Evolutionary conservation across 345 rosid genomes (phyloP), one percentile per base, ranked within the genome.

Genomic region (Lumnitzera littorea): DNA sequence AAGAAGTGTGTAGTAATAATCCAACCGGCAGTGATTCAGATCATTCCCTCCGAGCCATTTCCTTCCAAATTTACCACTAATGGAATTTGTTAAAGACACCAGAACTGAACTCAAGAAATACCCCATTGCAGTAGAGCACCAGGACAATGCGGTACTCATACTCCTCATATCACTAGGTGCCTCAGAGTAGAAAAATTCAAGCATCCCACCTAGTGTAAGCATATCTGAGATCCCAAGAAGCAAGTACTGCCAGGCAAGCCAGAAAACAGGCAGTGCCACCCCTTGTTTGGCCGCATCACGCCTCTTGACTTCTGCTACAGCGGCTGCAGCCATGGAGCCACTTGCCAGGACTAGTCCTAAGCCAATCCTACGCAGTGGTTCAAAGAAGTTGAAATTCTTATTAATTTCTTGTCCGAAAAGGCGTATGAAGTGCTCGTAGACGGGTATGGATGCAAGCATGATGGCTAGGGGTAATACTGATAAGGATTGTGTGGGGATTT

Each of bases 161-260:
- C 84, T 78, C 67, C 77, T 76, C 84, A 86, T 78, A 13, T 48
- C 17, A 11, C 59, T 48, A 0, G 82, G 87, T 7, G 89, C 76
- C 61, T 76, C 82, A 1, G 73, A 77, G 70, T 79, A 81, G 71
- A 86, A 86, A 50, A 86, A 86, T 74, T 80, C 87, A 0, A 86
- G 78, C 87, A 83, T 79, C 51, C 92, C 92, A 2, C 76, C 82
- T 1, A 83, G 71, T 2, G 92, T 78, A 13, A 83, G 62, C 81
- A 86, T 64, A 58, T 83, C 89, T 0, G 89, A 76, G 48, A 78
- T 43, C 41, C 82, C 86, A 9, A 81, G 70, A 50, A 83, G 51
- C 29, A 84, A 58, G 72, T 68, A 83, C 48, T 81, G 87, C 69
- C 76, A 36, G 56, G 62, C 66, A 12, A 83, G 71, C 95, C 90